Evolutionary conservation across 1,139 yeast species (phyloP), one percentile per base, ranked within the genome.

Genomic region (Yamadazyma siamensis): DNA sequence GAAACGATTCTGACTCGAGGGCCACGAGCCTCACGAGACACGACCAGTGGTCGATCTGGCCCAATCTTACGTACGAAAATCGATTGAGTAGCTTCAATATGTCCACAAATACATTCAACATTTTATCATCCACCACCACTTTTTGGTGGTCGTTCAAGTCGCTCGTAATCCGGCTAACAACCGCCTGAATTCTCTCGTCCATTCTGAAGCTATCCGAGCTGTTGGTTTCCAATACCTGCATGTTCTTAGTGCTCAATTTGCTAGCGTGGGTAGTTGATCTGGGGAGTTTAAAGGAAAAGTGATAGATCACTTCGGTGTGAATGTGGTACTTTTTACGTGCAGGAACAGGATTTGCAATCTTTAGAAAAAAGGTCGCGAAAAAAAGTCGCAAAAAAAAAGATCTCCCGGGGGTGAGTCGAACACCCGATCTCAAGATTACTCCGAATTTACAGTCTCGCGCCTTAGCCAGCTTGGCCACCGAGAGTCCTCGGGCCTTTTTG

Each of bases 361-460:
- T 18, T 10, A 18, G 10, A 18, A 18, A 18, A 18, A 18, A 18
- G 20, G 10, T 18, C 20, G 10, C 7, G 7, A 18, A 7, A 8
- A 18, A 18, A n/a, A 13, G 14, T 13, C 16, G 18, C 13, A 37
- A 34, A 50, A 75, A 66, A 61, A 56, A 49, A 58, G 56, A 43
- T 78, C 84, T 77, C 84, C 78, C 72, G 82, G 79, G 83, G 80
- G 84, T 71, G 84, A 77, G 75, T 78, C 83, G 85, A 78, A 78
- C 85, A 71, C 84, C 80, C 83, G 85, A 76, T 77, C 82, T 76
- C 80, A 75, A 77, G 84, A 77, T 78, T 49, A 64, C 80, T 61
- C 50, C 59, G 59, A 52, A 54, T 66, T 77, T 77, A 77, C 84
- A 77, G 84, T 76, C 84, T 77, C 78, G 79, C 82, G 82, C 82